Base-by-base conservation (phyloP, 2,329 filamentous ascomycete genomes). In the Huntiella moniliformis region DNA sequence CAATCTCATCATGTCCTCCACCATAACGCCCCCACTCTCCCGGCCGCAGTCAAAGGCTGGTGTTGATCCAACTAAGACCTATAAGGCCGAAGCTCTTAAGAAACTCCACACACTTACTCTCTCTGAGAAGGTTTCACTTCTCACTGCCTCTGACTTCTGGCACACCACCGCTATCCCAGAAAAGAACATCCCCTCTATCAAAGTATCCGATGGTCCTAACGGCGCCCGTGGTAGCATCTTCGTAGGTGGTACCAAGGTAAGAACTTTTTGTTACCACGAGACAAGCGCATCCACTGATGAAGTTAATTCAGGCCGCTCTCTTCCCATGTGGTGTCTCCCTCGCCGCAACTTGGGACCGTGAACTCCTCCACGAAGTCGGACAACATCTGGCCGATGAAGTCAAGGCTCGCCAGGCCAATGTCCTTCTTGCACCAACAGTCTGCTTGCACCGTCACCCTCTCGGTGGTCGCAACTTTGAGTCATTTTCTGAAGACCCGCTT, bases 401-500 rank as follows among this genome's bases (percentile, higher is more conserved):
- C 17, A 80, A 76, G 54, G 79, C 81, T 13, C 77, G 82, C 55
- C 81, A 80, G 4, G 78, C 80, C 22, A 71, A 85, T 50, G 71
- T 87, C 32, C 66, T 87, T 4, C 68, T 88, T 6, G 82, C 78
- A 0, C 82, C 82, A 2, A 87, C 82, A 1, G 77, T 86, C 32
- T 86, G 83, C 62, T 79, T 85, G 67, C 83, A 91, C 55, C 73
- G 84, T 12, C 82, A 82, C 42, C 84, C 84, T 0, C 67, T 91
- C 0, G 83, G 83, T n/a, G 84, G 84, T 13, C 71, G 84, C 50
- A 86, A 86, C 52, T 92, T 91, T 53, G 84, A 92, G 60, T 86
- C 82, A 0, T 91, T 86, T 58, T 85, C 81, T 0, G 84, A 91
- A 58, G 84, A 91, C 53, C 83, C 83, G 0, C 70, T 79, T 7